These are phyloP conservation scores for Fusarium nodosum DNA, from an alignment of 2,329 filamentous ascomycete species.

Conservation along the genomic window DNA sequence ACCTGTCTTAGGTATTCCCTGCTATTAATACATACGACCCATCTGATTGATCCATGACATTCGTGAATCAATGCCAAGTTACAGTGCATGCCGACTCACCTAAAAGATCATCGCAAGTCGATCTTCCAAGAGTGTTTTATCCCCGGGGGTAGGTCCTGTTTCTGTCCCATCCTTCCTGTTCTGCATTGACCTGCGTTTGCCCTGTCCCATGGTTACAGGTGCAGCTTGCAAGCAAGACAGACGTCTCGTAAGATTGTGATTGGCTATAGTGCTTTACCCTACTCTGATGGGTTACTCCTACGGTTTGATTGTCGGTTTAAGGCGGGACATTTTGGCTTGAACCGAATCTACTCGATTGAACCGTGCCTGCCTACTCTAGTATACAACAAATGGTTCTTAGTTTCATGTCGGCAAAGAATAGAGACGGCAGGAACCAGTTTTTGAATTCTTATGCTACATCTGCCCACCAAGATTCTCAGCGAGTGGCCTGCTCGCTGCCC, in stretches of 20 bases:
- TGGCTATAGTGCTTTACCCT: conserved; percentile 21
- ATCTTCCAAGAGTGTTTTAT: conserved; percentile 12
- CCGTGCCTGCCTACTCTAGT: background rate
- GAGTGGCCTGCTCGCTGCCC: background rate
- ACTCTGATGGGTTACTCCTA: conserved; percentile 39
- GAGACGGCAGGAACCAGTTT: background rate
- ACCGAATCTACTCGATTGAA: background rate
- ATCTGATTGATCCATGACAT: background rate
- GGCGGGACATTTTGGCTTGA: conserved; percentile 9
- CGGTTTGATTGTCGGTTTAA: conserved; percentile 23
- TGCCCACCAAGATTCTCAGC: conserved; percentile 32
- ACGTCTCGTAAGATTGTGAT: conserved; percentile 31
- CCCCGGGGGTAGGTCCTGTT: conserved; percentile 20
- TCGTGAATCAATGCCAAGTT: background rate
- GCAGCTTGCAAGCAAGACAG: conserved; percentile 22
- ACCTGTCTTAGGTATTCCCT: background rate
- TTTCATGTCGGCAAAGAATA: background rate
- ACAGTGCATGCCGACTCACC: background rate
- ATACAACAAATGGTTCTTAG: background rate
- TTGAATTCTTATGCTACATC: background rate
- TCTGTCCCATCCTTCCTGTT: conserved; percentile 9
- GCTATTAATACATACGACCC: background rate
- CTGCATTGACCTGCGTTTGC: conserved; percentile 40
- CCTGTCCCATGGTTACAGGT: conserved; percentile 11
- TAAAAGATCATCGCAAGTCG: conserved; percentile 8